Base-by-base conservation (phyloP, 1,139 yeast genomes). In the Lodderomyces metapsilosis region DNA sequence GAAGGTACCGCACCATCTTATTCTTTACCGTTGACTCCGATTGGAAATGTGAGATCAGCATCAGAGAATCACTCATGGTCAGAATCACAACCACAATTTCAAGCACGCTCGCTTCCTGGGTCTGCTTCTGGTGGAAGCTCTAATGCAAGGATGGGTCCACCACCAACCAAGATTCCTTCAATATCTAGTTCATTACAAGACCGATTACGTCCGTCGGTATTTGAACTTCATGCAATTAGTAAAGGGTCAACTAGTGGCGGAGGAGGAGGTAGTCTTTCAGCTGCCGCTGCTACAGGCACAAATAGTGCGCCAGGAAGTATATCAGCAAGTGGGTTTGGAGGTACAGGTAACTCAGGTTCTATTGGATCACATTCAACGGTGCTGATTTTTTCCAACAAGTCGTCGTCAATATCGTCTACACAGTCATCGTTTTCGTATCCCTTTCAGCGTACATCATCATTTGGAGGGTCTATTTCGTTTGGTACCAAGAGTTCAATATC, bases 161-260 rank as follows among this genome's bases (percentile, higher is more conserved):
- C 30, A 15, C 20, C 33, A 11, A 25, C 30, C 23, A 36, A 34
- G 22, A 18, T 28, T 15, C 32, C 32, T 28, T 28, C 32, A 3
- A 28, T 28, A 7, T 58, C 61, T 2, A 47, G 50, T 24, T 43
- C 58, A 9, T 37, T 58, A 23, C 62, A 57, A 16, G 71, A 70
- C 24, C 57, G 61, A 36, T 50, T 73, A 36, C 60, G 78, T 40
- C 77, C 78, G 0, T 70, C 77, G 2, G 56, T 74, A 34, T 53
- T 68, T 31, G 78, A 74, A 47, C 51, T 71, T 32, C 71, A 72
- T 46, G 49, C 50, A 16, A 12, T 7, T 8, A 30, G 16, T 12
- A 31, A 27, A 20, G 13, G 17, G n/a, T 18, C 13, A 8, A 15
- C 32, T 18, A 33, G 35, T 31, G 22, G 17, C 10, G n/a, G 23